Conservation (phyloP, 495 filamentous ascomycete genomes). For the Penicillium argentinense region DNA sequence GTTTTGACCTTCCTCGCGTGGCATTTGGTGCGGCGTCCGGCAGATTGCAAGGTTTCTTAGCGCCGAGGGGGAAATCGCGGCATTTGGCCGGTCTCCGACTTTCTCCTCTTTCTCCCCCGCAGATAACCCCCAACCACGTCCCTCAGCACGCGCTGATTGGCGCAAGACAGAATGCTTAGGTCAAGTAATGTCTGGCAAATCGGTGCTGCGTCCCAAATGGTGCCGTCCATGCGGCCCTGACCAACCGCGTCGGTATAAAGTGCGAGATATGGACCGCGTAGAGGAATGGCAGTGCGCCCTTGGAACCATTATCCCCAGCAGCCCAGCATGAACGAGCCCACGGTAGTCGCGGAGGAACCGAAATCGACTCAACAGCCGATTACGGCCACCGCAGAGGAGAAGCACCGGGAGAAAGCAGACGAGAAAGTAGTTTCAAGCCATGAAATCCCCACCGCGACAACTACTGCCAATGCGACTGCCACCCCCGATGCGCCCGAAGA, state of each 20-base stretch:
- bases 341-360: background rate
- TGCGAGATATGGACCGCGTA: background rate
- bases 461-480: background rate
- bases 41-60: conserved; percentile 6
- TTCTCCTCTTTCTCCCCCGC: too few relatives aligned
- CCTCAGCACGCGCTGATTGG: conserved; percentile 7
- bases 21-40: conserved; percentile 1
- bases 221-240: background rate
- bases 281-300: background rate
- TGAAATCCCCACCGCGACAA: background rate
- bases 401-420: too few relatives aligned
- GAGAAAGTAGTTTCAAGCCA: background rate
- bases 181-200: conserved; percentile 2
- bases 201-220: background rate
- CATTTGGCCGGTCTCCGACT: background rate
- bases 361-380: background rate
- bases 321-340: conserved; percentile 7
- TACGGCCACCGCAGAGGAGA: background rate
- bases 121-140: too few relatives aligned
- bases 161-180: background rate
- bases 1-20: conserved; percentile 17
- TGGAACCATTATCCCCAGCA: background rate
- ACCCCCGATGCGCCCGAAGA: conserved; percentile 2
- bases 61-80: conserved; percentile 2
- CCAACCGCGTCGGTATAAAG: conserved; percentile 3